These are phyloP conservation scores for Beauveria varroae DNA, from an alignment of 2,329 filamentous ascomycete genomes.

Conservation along the genomic window DNA sequence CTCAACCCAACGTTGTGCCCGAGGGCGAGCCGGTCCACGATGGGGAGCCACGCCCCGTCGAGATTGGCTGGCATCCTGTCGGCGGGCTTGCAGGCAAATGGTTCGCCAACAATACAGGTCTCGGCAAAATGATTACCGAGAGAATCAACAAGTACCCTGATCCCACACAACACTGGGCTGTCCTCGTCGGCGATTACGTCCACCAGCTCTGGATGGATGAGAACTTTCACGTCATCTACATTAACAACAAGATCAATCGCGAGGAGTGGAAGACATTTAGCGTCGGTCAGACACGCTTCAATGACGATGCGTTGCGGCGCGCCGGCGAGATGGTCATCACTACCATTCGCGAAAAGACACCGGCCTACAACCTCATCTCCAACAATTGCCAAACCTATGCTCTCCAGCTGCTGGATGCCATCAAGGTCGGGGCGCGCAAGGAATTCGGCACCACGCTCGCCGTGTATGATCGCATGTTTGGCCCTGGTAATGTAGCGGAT, in stretches of 20 bases:
- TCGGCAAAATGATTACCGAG: constrained; percentile 49
- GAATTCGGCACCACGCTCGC: constrained; percentile 47
- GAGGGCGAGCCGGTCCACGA: constrained; percentile 21
- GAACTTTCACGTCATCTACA: constrained; percentile 48
- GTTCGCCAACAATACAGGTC: constrained; percentile 48
- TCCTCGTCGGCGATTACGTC: constrained; percentile 46
- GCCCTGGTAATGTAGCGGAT: constrained; percentile 42
- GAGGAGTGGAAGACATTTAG: constrained; percentile 44
- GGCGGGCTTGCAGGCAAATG: constrained; percentile 49
- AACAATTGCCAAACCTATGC: constrained; percentile 56
- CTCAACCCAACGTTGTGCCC: constrained; percentile 25
- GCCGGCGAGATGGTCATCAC: constrained; percentile 46
- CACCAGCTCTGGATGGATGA: constrained; percentile 58
- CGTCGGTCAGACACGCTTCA: constrained; percentile 46
- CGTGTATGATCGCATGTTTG: constrained; percentile 44
- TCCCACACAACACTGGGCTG: constrained; percentile 54
- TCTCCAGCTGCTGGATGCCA: constrained; percentile 43
- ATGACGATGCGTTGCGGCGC: constrained; percentile 44
- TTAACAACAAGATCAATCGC: constrained; percentile 38
- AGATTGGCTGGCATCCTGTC: constrained; percentile 53
- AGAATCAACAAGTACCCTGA: constrained; percentile 48
- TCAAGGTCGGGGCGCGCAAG: constrained; percentile 41
- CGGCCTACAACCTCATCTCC: constrained; percentile 49
- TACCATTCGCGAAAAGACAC: constrained; percentile 39
- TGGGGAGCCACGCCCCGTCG: constrained; percentile 30